Base-by-base conservation (phyloP, 352 stramenopile genomes). In the Thalassiosira exigua region DNA sequence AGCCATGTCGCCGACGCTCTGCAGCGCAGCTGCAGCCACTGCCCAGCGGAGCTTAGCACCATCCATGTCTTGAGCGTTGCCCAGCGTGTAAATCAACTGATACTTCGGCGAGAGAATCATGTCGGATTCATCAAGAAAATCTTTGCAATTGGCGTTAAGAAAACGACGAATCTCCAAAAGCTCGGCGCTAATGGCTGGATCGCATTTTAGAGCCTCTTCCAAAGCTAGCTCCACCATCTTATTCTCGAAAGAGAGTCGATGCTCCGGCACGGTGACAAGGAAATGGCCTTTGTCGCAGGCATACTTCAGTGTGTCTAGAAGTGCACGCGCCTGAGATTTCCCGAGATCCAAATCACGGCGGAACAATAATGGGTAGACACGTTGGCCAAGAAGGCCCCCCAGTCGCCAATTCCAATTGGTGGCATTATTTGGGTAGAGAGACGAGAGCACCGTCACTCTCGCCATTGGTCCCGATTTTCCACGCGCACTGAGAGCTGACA, bases 111-210 rank as follows among this genome's bases (percentile, higher is more conserved):
- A 57, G 0, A 59, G 17, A 44, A 69, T 59, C 44, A 19, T 4
- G 27, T 69, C 60, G n/a, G 24, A 48, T 27, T 69, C 60, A 48
- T 69, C 60, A 1, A 69, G 1, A 24, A 69, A 69, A 48, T 59
- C 1, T 2, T 27, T 39, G 14, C 11, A 11, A 29, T 2, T 1
- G 19, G 29, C 24, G 2, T 44, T 30, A 11, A 69, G 14, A 1
- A 30, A 26, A 1, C 24, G 3, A 1, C 54, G 12, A 21, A 69
- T 30, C 19, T 59, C 17, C 1, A 69, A 30, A 1, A 69, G 46
- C 0, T 4, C 27, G 9, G 39, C 29, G n/a, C 42, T 29, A 7
- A 17, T 1, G 11, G 42, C 24, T 27, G 44, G 27, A 30, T 69
- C 46, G 2, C 33, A 19, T 21, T 44, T 0, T 11, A 59, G 39